Conservation (phyloP, 2,329 filamentous ascomycete genomes). For the Ustulina deusta region DNA sequence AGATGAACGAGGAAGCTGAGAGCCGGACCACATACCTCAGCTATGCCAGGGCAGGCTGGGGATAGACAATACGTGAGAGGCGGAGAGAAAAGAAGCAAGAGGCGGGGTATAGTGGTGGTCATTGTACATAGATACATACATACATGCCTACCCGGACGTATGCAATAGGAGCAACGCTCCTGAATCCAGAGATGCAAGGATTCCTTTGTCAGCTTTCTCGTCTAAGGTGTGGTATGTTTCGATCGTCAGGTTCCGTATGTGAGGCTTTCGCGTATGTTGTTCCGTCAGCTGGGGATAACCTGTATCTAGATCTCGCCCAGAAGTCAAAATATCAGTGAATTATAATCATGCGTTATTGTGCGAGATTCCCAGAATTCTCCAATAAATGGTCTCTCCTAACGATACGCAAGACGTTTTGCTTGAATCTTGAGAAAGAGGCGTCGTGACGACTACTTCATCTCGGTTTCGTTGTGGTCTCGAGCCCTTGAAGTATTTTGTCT, state of each 20-base stretch:
- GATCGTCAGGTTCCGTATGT: background rate
- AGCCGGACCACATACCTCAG: background rate
- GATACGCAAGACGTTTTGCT: background rate
- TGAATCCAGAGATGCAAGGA: background rate
- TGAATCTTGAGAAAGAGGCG: background rate
- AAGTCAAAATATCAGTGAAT: background rate
- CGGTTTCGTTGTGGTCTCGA: too few species aligned
- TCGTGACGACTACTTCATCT: background rate
- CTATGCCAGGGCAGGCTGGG: background rate
- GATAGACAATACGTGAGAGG: background rate
- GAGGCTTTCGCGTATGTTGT: background rate
- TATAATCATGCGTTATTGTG: too few species aligned
- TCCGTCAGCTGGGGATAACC: background rate
- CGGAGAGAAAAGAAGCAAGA: background rate
- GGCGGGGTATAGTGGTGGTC: background rate
- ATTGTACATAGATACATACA: constrained; percentile 30
- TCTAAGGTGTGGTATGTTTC: too few species aligned
- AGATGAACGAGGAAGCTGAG: background rate
- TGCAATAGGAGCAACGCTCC: constrained; percentile 28
- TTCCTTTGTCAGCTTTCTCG: background rate
- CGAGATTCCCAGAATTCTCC: background rate
- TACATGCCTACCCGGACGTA: constrained; percentile 10
- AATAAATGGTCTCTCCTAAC: background rate
- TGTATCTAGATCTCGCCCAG: background rate
- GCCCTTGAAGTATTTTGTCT: too few species aligned